A percentile compares a stretch with the other conserved stretches of the same genome.
Evolutionary conservation across 2,329 filamentous ascomycete species (phyloP).

Genomic region (Colletotrichum spaethianum): DNA sequence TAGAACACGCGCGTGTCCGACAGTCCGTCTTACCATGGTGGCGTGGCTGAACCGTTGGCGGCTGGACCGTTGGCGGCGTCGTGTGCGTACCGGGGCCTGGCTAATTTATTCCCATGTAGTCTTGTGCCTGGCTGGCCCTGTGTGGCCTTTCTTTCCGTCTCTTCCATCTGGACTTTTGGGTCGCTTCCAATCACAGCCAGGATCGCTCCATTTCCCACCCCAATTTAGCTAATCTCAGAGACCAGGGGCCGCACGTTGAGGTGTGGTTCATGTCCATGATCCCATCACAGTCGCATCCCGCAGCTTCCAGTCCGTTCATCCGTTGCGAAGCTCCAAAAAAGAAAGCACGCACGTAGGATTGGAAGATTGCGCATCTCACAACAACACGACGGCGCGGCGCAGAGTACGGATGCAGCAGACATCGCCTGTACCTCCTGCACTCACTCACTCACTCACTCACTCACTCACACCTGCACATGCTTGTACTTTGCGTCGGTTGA

Average conservation of each 20-base stretch:
- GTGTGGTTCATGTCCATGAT: constrained; percentile 12
- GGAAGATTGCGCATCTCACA: background rate
- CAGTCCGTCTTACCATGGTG: background rate
- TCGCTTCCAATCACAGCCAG: constrained; percentile 19
- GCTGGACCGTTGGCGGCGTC: constrained; percentile 1
- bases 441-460: too few relatives aligned
- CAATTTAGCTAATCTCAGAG: constrained; percentile 28
- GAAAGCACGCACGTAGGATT: background rate
- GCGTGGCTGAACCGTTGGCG: background rate
- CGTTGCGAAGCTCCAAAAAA: background rate
- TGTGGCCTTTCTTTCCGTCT: background rate
- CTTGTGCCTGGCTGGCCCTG: constrained; percentile 15
- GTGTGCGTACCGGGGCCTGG: background rate
- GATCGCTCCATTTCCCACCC: constrained; percentile 9
- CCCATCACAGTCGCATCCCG: constrained; percentile 35
- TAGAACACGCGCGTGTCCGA: background rate
- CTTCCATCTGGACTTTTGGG: constrained; percentile 4
- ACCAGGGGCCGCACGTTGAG: constrained; percentile 8
- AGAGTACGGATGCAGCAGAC: background rate
- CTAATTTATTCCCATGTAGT: constrained; percentile 12
- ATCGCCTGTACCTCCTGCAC: background rate
- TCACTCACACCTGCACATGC: background rate
- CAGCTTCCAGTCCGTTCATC: background rate
- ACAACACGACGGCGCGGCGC: background rate
- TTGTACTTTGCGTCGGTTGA: background rate